Conservation (phyloP, 1,139 yeast species). For the Zygosaccharomyces sapae region DNA sequence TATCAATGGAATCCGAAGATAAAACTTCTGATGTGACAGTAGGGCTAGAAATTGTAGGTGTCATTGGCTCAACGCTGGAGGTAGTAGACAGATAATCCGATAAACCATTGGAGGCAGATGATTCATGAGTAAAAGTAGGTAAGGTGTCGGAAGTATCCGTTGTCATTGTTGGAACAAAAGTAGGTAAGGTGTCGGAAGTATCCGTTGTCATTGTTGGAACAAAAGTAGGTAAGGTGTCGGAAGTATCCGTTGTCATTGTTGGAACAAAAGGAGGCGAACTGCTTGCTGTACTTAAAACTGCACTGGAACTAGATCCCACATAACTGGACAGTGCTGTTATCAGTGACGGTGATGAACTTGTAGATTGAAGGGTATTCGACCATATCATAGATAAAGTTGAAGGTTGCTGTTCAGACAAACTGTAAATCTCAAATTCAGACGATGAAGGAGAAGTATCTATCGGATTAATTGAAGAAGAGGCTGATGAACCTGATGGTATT, state of each 20-base stretch:
- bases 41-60: neutral
- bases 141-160: neutral
- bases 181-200: neutral
- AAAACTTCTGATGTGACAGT: neutral
- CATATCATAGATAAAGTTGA: neutral
- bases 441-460: too few species aligned
- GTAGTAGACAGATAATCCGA: neutral
- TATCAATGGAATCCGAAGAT: neutral
- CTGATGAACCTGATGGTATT: too few species aligned
- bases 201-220: neutral
- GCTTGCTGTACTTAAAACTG: neutral
- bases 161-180: neutral
- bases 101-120: neutral
- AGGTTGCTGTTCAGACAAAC: too few species aligned
- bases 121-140: neutral
- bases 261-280: neutral
- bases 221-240: neutral
- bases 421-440: too few species aligned
- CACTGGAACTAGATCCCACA: neutral
- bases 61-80: neutral
- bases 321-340: neutral
- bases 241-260: neutral
- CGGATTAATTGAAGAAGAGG: too few species aligned
- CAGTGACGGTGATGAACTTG: neutral
- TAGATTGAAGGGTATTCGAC: neutral